phyloP scores from a whole-genome alignment of 169 alveolate species.

The Plasmodium vivax region DNA sequence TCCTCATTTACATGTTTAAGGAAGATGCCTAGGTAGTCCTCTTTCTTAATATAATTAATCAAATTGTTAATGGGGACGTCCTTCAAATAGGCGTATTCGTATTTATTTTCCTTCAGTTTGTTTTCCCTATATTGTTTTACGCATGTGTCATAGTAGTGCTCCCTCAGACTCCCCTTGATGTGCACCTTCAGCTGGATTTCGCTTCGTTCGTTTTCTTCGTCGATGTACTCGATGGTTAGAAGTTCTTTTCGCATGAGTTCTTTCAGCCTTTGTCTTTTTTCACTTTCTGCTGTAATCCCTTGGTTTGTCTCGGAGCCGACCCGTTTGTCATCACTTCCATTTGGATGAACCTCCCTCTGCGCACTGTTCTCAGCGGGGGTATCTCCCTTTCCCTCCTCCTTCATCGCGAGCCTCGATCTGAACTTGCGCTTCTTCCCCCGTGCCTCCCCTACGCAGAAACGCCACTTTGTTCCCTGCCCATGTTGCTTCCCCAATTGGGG shows the following conservation, averaged over 20 bases:
- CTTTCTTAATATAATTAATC: constrained; percentile 64
- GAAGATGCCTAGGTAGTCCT: constrained; percentile 34
- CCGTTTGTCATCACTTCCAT: neutral
- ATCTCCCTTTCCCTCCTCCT: neutral
- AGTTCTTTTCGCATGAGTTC: constrained; percentile 17
- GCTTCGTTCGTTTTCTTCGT: constrained; percentile 61
- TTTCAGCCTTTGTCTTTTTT: neutral
- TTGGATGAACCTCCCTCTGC: neutral
- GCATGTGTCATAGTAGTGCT: constrained; percentile 51
- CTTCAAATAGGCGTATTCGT: constrained; percentile 53
- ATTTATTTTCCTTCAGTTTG: constrained; percentile 60
- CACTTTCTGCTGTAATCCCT: neutral
- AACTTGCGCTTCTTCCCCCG: neutral
- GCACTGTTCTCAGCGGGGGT: neutral
- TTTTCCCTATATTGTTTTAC: constrained; percentile 48
- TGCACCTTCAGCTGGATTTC: constrained; percentile 38
- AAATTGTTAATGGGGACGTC: constrained; percentile 66
- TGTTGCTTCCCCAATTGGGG: neutral
- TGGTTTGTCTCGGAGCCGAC: neutral
- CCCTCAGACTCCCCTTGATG: constrained; percentile 47
- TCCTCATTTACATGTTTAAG: constrained; percentile 55
- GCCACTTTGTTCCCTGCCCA: neutral
- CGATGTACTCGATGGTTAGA: constrained; percentile 28
- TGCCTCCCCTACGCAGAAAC: neutral
- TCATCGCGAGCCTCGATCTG: neutral